Evolutionary conservation across 2,329 filamentous ascomycete genomes (phyloP).

Genomic region (Verticillium nonalfalfae): DNA sequence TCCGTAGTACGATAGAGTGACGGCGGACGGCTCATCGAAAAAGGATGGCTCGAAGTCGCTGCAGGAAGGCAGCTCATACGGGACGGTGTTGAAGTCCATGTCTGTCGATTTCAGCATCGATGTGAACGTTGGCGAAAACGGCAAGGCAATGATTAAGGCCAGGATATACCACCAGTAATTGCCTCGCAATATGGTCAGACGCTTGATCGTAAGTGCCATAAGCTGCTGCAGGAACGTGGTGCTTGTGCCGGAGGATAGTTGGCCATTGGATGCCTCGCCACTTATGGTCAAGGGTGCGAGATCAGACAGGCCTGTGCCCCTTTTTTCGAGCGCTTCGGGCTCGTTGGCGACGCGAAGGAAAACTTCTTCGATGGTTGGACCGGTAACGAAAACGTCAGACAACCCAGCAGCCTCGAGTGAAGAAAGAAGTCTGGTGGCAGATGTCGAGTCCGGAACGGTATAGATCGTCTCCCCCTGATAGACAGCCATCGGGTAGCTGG

Average conservation of each 20-base stretch:
- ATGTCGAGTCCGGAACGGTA: not conserved
- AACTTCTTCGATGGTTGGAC: constrained; percentile 67
- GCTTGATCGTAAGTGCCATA: constrained; percentile 57
- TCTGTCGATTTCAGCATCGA: not conserved
- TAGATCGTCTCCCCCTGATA: not conserved
- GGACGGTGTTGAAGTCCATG: not conserved
- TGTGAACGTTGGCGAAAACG: not conserved
- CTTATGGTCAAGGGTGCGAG: constrained; percentile 7
- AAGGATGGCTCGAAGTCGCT: not conserved
- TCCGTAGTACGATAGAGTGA: not conserved
- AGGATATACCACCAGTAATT: constrained; percentile 13
- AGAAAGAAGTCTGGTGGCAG: not conserved
- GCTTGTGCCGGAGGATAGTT: constrained; percentile 48
- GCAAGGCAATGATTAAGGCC: not conserved
- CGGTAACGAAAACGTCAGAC: constrained; percentile 54
- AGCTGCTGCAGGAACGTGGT: constrained; percentile 55
- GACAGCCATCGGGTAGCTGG: not conserved
- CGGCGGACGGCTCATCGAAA: not conserved
- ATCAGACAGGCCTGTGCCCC: constrained; percentile 1
- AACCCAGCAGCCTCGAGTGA: constrained; percentile 48
- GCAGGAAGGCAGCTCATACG: not conserved
- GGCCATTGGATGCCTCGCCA: not conserved
- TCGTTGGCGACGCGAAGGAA: constrained; percentile 64
- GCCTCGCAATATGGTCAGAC: constrained; percentile 52
- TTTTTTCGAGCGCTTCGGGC: constrained; percentile 35